A percentile compares a stretch with the other conserved stretches of the same genome.
phyloP scores from a whole-genome alignment of 306 rosid genomes.

The Sindora glabra region DNA sequence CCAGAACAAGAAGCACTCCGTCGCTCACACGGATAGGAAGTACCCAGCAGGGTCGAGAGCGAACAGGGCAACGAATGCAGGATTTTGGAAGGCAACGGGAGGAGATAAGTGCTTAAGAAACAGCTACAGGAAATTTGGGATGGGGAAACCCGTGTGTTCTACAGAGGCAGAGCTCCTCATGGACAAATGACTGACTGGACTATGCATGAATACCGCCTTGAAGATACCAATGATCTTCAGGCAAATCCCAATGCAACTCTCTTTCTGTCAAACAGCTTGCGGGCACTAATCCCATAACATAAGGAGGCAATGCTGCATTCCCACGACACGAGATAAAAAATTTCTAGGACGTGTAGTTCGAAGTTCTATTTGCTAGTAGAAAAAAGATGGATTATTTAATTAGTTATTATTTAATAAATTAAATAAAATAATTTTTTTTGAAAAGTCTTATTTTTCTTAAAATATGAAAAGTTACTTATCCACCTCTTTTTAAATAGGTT shows the following conservation, averaged over 20 bases:
- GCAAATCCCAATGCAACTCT: slow-evolving; percentile 29
- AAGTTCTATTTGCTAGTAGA: no score
- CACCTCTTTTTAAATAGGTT: no score
- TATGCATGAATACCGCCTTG: slow-evolving; percentile 95
- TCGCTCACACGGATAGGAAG: slow-evolving; percentile 93
- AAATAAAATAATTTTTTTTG: no score
- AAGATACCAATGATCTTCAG: slow-evolving; percentile 58
- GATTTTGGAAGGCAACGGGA: slow-evolving; percentile 98
- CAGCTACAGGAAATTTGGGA: slow-evolving; percentile 71
- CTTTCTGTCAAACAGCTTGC: not conserved
- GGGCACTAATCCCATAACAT: not conserved
- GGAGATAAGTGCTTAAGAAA: slow-evolving; percentile 87
- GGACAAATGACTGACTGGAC: slow-evolving; percentile 97
- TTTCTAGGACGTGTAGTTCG: no score
- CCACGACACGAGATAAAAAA: no score
- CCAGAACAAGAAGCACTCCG: slow-evolving; percentile 91
- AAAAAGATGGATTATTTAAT: no score
- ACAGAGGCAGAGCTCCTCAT: slow-evolving; percentile 92
- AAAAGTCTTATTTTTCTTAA: no score
- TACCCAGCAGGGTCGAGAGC: slow-evolving; percentile 98
- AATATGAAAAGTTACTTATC: no score
- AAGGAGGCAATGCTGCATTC: no score
- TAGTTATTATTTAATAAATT: no score
- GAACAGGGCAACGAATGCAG: slow-evolving; percentile 84
- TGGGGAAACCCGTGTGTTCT: slow-evolving; percentile 91